Evolutionary conservation across 345 rosid species (phyloP), one percentile per base, ranked within the genome.

Genomic region (Cardamine chenopodiifolia): DNA sequence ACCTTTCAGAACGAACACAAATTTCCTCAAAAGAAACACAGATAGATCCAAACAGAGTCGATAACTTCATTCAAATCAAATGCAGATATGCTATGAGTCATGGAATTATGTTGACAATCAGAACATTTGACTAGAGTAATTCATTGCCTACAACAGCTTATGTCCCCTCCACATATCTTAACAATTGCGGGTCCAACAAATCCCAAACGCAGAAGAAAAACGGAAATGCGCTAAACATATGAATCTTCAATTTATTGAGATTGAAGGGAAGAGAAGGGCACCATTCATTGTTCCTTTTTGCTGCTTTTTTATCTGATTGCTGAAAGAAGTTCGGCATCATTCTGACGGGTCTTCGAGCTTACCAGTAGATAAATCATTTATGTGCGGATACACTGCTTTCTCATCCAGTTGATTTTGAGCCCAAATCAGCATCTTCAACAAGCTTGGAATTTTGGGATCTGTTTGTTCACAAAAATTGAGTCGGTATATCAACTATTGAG

Each of bases 401-500:
- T 92, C 92, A 73, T 92, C 98, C 5, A 96, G 94, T 79, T 89
- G 90, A 35, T 79, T 87, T 81, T 96, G 97, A 49, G 93, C 90
- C 97, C 97, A 96, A 52, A 88, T 14, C 85, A 96, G 71, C 99
- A 92, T 92, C 87, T 89, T 96, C 74, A 96, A 83, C 85, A 92
- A 83, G 72, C 88, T 88, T 61, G 96, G 94, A 64, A 96, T 96
- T 83, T 96, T 96, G 6, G 99, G 99, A 70, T 96, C 99, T 96
- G 88, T 44, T 32, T 17, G 57, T 72, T 72, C 73, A 72, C 68
- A 78, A 39, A 72, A 4, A 58, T 45, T 31, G 11, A 45, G 71
- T 58, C 0, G 1, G 18, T 39, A 75, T 40, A 68, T 39, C 45
- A 68, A 37, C 20, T 40, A 3, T 9, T 7, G 15, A 57, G 52